Evolutionary conservation across 2,329 filamentous ascomycete genomes (phyloP), one percentile per base, ranked within the genome.

Genomic region (Fusarium abutilonis): DNA sequence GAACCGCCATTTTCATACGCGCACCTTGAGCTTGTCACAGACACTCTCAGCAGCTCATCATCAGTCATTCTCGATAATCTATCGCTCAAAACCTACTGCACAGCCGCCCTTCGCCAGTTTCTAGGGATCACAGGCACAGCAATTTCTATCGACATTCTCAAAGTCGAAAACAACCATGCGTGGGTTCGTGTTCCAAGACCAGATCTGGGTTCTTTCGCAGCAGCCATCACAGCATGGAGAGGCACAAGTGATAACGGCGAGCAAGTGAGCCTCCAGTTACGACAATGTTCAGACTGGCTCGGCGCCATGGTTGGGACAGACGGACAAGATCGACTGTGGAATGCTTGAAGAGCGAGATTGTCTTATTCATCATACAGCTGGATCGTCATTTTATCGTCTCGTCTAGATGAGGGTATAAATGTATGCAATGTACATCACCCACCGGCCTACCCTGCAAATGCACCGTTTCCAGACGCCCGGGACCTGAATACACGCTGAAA

Each of bases 61-160:
- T 44, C 62, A 13, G 45, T 59, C 17, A 61, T 56, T 15, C 76
- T 91, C 6, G 89, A 93, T 74, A 77, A 81, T 3, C 76, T 92
- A 3, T 87, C 87, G 34, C 80, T 84, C 15, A 85, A 85, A 31
- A 79, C 86, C 0, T 87, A 90, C 70, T 84, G 90, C 65, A 85
- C 83, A 2, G 74, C 82, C 1, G 87, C 90, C 0, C 77, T 94
- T 8, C 79, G 79, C 1, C 84, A 89, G 60, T 93, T 91, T 68
- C 83, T 94, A 2, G 91, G 91, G 17, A 76, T 86, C 15, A 87
- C 85, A 0, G 91, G 91, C 10, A 77, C 82, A 2, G 86, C 85
- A 10, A 87, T 93, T 4, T 78, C 87, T 1, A 72, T 93, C 52
- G 91, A 94, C 70, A 85, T 93, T 17, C 80, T 94, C 31, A 86